Evolutionary conservation across 1,284 basidiomycete species (phyloP), one percentile per base, ranked within the genome.

Genomic region (Heliocybe sulcata): DNA sequence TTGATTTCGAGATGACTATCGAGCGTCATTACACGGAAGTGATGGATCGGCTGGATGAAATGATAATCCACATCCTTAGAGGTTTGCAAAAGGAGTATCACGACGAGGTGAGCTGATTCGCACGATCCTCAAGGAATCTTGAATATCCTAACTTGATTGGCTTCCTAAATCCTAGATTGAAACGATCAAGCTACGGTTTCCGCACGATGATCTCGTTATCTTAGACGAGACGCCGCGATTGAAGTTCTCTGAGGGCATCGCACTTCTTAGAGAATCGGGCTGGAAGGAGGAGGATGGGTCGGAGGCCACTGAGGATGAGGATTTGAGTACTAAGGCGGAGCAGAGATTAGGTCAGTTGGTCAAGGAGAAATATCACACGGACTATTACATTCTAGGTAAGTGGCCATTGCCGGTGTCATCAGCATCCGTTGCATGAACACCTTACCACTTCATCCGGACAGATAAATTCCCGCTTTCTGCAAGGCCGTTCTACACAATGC

Each of bases 401-500:
- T 60, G 51, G 29, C 11, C 11, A 20, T 47, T 20, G 54, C 3
- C 1, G 22, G 38, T n/a, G n/a, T n/a, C n/a, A n/a, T n/a, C n/a
- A n/a, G n/a, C n/a, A n/a, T n/a, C n/a, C n/a, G n/a, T n/a, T n/a
- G n/a, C n/a, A n/a, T n/a, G n/a, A n/a, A n/a, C n/a, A n/a, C n/a
- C n/a, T n/a, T n/a, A n/a, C n/a, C n/a, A n/a, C n/a, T n/a, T n/a
- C n/a, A n/a, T n/a, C n/a, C n/a, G n/a, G 45, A 12, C 38, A 61
- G 82, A 85, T 72, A 83, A 84, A 66, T 85, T 85, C 76, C 82
- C 82, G 10, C 58, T 76, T 3, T 75, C 74, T n/a, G 75, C 81
- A 47, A 73, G 85, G 59, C 84, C 85, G 26, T 88, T 88, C 71
- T 88, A 88, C 72, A 86, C 82, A 31, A 85, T 85, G 82, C 81